Evolutionary conservation across 148 eudicot genomes (phyloP).

Genomic region (Nyssa sinensis): DNA sequence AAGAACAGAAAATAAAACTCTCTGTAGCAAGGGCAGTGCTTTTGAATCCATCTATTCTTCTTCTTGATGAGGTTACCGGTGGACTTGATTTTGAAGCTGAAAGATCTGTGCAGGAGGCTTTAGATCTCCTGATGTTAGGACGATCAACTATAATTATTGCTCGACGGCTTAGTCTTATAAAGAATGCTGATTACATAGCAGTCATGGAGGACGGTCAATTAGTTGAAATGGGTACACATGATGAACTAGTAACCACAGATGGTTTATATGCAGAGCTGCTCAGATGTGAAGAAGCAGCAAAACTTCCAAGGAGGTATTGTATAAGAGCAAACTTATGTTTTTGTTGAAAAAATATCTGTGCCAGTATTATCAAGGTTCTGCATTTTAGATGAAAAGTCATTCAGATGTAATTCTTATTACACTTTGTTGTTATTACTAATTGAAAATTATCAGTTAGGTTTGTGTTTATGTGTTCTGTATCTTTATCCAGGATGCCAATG

Average conservation of each 20-base stretch:
- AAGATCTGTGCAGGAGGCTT: conserved; percentile 87
- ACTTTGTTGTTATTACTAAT: background rate
- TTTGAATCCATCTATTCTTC: conserved; percentile 84
- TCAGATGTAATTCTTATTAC: background rate
- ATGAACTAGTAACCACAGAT: conserved; percentile 77
- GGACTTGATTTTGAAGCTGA: conserved; percentile 99
- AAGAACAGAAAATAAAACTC: conserved; percentile 94
- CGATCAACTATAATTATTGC: conserved; percentile 95
- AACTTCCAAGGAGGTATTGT: conserved; percentile 87
- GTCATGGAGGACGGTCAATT: conserved; percentile 99
- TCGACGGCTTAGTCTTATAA: conserved; percentile 84
- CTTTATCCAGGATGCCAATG: conserved; percentile 69
- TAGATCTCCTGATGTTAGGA: conserved; percentile 93
- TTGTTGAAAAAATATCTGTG: background rate
- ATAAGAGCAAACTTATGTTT: conserved; percentile 10
- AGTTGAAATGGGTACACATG: conserved; percentile 98
- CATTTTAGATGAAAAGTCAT: background rate
- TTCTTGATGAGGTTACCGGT: conserved; percentile 98
- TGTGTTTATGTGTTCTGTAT: background rate
- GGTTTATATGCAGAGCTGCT: conserved; percentile 97
- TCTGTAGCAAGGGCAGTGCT: conserved; percentile 97
- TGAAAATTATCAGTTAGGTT: background rate
- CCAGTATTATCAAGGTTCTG: background rate
- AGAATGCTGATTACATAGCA: conserved; percentile 95
- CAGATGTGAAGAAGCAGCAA: conserved; percentile 96